phyloP scores from a whole-genome alignment of 176 grass and related monocot genomes.

The Musa beccarii region DNA sequence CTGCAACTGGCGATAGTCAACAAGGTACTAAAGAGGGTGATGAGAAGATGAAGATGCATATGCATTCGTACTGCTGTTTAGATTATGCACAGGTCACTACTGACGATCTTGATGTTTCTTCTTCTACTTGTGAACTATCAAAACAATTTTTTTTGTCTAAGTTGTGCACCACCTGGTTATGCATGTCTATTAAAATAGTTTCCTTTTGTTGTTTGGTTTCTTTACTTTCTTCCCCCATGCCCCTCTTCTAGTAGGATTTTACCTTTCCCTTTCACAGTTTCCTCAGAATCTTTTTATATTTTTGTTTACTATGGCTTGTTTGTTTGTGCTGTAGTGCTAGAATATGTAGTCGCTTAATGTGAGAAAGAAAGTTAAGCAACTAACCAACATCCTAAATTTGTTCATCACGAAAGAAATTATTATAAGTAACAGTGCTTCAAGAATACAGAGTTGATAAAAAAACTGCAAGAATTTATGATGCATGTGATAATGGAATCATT shows the following conservation, averaged over 20 bases:
- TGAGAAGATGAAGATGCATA: constrained; percentile 87
- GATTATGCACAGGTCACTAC: constrained; percentile 83
- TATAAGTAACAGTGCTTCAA: background rate
- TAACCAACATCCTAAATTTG: background rate
- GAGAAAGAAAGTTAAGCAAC: background rate
- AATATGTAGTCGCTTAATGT: background rate
- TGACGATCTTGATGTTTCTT: background rate
- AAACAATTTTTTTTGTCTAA: background rate
- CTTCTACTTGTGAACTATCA: background rate
- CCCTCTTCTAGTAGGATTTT: no score
- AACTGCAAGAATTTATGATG: background rate
- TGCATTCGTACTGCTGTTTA: constrained; percentile 95
- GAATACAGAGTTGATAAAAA: background rate
- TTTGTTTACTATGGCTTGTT: no score
- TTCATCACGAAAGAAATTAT: background rate
- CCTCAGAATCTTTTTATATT: background rate
- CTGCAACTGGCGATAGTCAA: constrained; percentile 47
- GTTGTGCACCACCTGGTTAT: background rate
- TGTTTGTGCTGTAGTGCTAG: no score
- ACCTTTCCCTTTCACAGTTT: background rate
- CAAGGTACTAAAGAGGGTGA: constrained; percentile 63
- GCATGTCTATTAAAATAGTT: background rate
- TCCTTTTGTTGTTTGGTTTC: background rate
- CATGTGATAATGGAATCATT: background rate
- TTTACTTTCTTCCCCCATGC: background rate